Conservation (phyloP, 2,329 filamentous ascomycete species). For the Ciborinia camelliae region DNA sequence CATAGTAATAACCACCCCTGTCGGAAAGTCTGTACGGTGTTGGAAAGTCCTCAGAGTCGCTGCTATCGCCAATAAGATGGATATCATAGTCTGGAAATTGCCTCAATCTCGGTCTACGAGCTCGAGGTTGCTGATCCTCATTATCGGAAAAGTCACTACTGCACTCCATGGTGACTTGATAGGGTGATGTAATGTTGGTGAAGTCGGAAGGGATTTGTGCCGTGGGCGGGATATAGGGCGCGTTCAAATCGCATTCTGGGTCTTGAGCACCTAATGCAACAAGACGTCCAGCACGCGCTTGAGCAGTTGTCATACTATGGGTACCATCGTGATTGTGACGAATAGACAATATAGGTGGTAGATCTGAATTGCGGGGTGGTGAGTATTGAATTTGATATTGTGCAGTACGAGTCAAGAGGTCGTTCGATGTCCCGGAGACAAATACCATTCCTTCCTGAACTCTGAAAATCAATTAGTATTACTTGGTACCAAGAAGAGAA, state of each 20-base stretch:
- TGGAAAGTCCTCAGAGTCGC: slow-evolving; percentile 17
- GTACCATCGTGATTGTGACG: slow-evolving; percentile 53
- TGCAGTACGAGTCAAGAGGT: slow-evolving; percentile 68
- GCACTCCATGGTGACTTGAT: slow-evolving; percentile 56
- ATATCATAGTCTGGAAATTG: slow-evolving; percentile 48
- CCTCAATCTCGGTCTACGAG: slow-evolving; percentile 48
- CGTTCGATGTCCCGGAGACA: slow-evolving; percentile 78
- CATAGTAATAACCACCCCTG: slow-evolving; percentile 1
- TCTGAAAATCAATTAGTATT: slow-evolving; percentile 44
- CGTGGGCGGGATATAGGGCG: slow-evolving; percentile 35
- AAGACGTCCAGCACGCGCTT: slow-evolving; percentile 45
- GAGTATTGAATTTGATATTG: slow-evolving; percentile 67
- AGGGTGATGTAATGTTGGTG: slow-evolving; percentile 45
- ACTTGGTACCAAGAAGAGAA: background rate
- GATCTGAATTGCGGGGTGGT: slow-evolving; percentile 35
- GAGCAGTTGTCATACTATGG: slow-evolving; percentile 45
- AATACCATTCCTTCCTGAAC: slow-evolving; percentile 92
- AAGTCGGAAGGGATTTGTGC: slow-evolving; percentile 59
- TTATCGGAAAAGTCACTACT: slow-evolving; percentile 51
- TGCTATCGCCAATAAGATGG: slow-evolving; percentile 26
- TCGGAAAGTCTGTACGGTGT: background rate
- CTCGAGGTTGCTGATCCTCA: slow-evolving; percentile 43
- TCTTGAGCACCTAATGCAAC: slow-evolving; percentile 43
- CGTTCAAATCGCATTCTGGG: slow-evolving; percentile 39
- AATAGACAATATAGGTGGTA: slow-evolving; percentile 48